Evolutionary conservation across 1,139 yeast species (phyloP).

Genomic region (Kodamaea anthophila): DNA sequence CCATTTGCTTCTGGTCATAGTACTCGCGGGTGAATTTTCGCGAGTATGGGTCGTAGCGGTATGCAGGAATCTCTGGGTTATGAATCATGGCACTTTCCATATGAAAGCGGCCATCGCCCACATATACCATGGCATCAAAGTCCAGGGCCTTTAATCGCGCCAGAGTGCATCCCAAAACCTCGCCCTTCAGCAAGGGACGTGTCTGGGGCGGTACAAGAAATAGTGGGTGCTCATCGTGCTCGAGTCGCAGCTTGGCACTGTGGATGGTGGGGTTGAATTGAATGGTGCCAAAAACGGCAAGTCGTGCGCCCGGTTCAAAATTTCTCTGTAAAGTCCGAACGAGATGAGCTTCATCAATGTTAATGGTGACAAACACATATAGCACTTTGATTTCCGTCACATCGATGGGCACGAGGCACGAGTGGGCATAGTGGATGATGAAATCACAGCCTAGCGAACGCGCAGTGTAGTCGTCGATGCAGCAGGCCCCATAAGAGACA

Average conservation of each 20-base stretch:
- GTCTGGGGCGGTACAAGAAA: slow-evolving; percentile 84
- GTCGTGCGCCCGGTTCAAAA: slow-evolving; percentile 53
- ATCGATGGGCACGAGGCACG: slow-evolving; percentile 94
- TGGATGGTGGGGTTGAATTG: slow-evolving; percentile 95
- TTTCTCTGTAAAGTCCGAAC: slow-evolving; percentile 69
- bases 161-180: slow-evolving; percentile 93
- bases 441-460: slow-evolving; percentile 89
- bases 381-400: slow-evolving; percentile 83
- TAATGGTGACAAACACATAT: slow-evolving; percentile 92
- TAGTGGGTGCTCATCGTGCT: slow-evolving; percentile 47
- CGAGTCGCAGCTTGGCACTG: slow-evolving; percentile 58
- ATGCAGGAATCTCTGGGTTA: slow-evolving; percentile 89
- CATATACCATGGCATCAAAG: slow-evolving; percentile 74
- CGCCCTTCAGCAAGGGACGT: slow-evolving; percentile 90
- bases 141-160: slow-evolving; percentile 63
- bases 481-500: slow-evolving; percentile 97
- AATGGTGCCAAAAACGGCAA: slow-evolving; percentile 89
- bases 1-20: slow-evolving; percentile 82
- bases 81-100: slow-evolving; percentile 96
- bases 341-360: slow-evolving; percentile 78
- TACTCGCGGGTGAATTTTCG: slow-evolving; percentile 84
- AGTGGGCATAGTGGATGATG: slow-evolving; percentile 94
- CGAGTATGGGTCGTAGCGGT: slow-evolving; percentile 89
- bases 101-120: slow-evolving; percentile 97
- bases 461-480: slow-evolving; percentile 96